Evolutionary conservation across 1,284 basidiomycete species (phyloP).

Genomic region (Ceratobasidium sp.): DNA sequence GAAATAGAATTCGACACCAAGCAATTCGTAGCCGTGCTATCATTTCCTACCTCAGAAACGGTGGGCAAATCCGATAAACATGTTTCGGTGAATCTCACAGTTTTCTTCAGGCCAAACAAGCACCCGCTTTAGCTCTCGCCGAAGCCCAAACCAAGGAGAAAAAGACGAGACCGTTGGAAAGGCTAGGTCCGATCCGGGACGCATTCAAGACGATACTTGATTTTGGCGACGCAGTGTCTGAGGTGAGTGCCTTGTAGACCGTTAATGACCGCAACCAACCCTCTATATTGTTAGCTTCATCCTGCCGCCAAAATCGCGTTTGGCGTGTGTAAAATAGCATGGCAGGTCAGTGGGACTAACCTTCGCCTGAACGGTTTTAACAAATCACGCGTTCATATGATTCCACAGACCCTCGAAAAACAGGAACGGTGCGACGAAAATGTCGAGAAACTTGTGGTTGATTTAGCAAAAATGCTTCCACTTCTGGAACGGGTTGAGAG

Average conservation of each 20-base stretch:
- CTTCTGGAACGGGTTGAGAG: too few relatives aligned
- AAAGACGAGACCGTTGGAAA: not conserved
- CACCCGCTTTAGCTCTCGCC: not conserved
- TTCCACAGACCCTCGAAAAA: not conserved
- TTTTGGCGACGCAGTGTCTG: not conserved
- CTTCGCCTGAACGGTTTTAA: too few relatives aligned
- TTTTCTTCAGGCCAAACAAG: not conserved
- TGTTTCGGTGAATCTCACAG: too few relatives aligned
- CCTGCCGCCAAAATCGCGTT: constrained; percentile 1
- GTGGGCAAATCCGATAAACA: not conserved
- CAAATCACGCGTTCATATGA: not conserved
- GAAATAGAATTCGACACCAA: too few relatives aligned
- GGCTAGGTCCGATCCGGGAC: too few relatives aligned
- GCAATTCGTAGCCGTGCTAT: too few relatives aligned
- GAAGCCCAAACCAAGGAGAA: not conserved
- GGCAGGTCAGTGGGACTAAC: not conserved
- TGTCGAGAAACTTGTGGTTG: too few relatives aligned
- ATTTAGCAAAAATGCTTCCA: too few relatives aligned
- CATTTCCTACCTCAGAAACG: not conserved
- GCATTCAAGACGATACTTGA: too few relatives aligned
- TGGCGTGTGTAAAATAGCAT: not conserved
- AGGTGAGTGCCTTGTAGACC: not conserved
- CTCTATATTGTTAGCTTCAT: too few relatives aligned
- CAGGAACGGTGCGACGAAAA: too few relatives aligned
- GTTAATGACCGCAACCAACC: not conserved